Evolutionary conservation across 768 basidiomycete genomes (phyloP), one percentile per base, ranked within the genome.

Genomic region (Chalciporus piperatus): DNA sequence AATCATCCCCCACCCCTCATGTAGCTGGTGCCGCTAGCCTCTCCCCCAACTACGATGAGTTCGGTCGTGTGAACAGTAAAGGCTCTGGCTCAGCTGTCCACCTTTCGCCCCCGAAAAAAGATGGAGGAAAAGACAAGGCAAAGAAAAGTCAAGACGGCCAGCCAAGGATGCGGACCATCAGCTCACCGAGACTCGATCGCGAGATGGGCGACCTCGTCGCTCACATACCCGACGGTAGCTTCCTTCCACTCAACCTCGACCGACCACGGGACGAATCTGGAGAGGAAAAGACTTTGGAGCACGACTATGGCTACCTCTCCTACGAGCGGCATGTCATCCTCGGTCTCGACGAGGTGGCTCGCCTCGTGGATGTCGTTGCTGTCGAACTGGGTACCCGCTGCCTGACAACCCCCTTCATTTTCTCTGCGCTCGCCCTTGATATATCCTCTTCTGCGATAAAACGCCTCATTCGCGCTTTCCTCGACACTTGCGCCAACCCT

Each of bases 341-440:
- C 0, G 85, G 86, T n/a, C 76, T 89, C 14, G 82, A 86, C 47
- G 80, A 90, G 61, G 80, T 88, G 37, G 78, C 80, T 6, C 77
- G 81, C 39, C 81, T 93, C 42, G 85, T 91, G n/a, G 77, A 80
- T 39, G 81, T 83, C 52, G 72, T 91, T 50, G 78, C 82, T 42
- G 76, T 81, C 47, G 88, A 90, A 70, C 81, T 93, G 49, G 78
- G 77, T 56, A 76, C 80, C 48, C 77, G 89, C 60, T 89, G 85
- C 60, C 78, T 97, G 54, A 85, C 87, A 19, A 92, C 91, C 3
- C 94, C 95, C 19, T 87, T 97, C 71, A 84, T 98, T 55, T 96
- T 98, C 74, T 91, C 90, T 33, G 83, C 82, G 25, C 82, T 87
- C 58, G 93, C 93, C 14, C 82, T 98, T 54, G 94, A 97, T 61